Conservation (phyloP, 495 filamentous ascomycete genomes). For the Sabuloglossum arenarium region DNA sequence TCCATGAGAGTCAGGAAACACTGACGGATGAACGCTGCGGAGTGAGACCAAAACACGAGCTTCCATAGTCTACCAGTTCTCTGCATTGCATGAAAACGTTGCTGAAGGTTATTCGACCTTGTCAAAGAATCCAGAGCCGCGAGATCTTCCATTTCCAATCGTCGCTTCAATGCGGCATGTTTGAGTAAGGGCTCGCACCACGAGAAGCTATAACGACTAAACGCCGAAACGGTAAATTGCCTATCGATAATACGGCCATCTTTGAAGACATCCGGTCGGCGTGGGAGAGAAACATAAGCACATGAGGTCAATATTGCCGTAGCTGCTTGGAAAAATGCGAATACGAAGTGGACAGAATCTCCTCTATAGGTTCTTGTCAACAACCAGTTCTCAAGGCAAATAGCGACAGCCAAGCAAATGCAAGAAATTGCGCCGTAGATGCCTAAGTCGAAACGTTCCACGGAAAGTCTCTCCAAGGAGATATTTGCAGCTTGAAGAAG, state of each 20-base stretch:
- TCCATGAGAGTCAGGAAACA: constrained; percentile 28
- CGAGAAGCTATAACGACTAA: constrained; percentile 38
- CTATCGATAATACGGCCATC: constrained; percentile 39
- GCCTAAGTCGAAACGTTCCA: constrained; percentile 26
- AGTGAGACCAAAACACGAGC: constrained; percentile 33
- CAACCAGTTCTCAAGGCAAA: constrained; percentile 7
- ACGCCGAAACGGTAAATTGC: constrained; percentile 35
- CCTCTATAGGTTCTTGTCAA: constrained; percentile 4
- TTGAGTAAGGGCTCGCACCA: constrained; percentile 37
- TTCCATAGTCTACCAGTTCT: constrained; percentile 37
- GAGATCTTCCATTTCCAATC: constrained; percentile 37
- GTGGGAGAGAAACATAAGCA: constrained; percentile 30
- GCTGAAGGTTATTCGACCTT: constrained; percentile 25
- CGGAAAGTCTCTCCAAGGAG: constrained; percentile 21
- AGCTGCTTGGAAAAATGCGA: constrained; percentile 21
- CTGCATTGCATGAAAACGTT: constrained; percentile 28
- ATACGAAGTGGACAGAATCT: constrained; percentile 10
- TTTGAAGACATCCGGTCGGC: constrained; percentile 42
- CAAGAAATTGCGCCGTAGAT: constrained; percentile 24
- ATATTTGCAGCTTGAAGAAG: constrained; percentile 25
- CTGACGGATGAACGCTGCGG: constrained; percentile 29
- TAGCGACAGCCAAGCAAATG: constrained; percentile 15
- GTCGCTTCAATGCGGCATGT: constrained; percentile 29
- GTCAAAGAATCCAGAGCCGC: constrained; percentile 29
- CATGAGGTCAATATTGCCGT: constrained; percentile 15